Conservation (phyloP, 2,329 filamentous ascomycete genomes). For the Byssothecium circinans region DNA sequence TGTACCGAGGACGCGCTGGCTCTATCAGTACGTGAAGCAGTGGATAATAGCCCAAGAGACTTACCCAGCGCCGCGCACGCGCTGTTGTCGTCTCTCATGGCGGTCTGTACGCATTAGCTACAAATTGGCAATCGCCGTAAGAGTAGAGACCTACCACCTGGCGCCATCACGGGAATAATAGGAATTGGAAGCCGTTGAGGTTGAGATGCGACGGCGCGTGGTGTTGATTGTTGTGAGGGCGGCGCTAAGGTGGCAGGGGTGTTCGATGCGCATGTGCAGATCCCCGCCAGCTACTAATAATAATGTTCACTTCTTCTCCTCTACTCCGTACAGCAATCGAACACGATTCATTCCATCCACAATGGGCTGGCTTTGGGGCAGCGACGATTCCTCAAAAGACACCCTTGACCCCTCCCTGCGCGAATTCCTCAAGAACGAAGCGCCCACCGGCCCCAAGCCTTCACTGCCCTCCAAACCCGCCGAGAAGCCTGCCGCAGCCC, state of each 20-base stretch:
- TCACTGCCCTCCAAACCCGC: slow-evolving; percentile 33
- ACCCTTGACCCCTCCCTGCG: slow-evolving; percentile 81
- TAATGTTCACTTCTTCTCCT: too few species aligned
- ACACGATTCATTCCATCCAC: too few species aligned
- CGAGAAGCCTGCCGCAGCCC: slow-evolving; percentile 44
- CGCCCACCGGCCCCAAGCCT: slow-evolving; percentile 66
- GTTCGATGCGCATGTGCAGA: too few species aligned
- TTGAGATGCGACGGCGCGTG: neutral
- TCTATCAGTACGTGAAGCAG: slow-evolving; percentile 20
- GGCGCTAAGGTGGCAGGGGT: slow-evolving; percentile 4
- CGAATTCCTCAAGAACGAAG: slow-evolving; percentile 82
- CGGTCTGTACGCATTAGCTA: too few species aligned
- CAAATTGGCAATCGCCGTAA: too few species aligned
- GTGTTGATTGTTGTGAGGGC: slow-evolving; percentile 9
- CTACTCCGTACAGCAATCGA: too few species aligned
- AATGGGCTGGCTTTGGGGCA: slow-evolving; percentile 68
- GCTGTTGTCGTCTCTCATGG: slow-evolving; percentile 59
- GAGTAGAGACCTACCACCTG: slow-evolving; percentile 30
- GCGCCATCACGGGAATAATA: slow-evolving; percentile 32
- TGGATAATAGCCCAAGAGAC: slow-evolving; percentile 21
- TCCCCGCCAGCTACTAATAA: neutral
- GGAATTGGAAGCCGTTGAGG: neutral
- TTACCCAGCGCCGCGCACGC: slow-evolving; percentile 60
- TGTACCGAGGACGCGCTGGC: slow-evolving; percentile 51
- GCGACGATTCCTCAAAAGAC: slow-evolving; percentile 50